Evolutionary conservation across 2,329 filamentous ascomycete genomes (phyloP).

Genomic region (Colletotrichum graminicola): DNA sequence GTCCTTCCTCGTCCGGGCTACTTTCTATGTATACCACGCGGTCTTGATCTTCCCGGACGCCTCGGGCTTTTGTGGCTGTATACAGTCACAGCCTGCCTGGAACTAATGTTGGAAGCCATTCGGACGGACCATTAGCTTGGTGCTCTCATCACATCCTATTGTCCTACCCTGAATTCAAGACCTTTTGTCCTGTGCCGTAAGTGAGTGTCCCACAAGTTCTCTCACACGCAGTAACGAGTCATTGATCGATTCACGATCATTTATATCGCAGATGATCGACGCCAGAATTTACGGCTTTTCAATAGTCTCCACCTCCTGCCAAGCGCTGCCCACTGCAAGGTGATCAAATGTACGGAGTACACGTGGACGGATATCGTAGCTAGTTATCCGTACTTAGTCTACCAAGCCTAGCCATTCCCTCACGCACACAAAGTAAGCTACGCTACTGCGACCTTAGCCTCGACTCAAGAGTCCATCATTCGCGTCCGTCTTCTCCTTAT

Average conservation of each 20-base stretch:
- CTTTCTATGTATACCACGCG: neutral
- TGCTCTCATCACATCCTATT: neutral
- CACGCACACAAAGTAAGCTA: neutral
- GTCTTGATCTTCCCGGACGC: neutral
- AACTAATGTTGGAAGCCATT: neutral
- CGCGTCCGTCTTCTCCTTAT: neutral
- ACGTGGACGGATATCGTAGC: neutral
- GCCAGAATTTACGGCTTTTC: neutral
- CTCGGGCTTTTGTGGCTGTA: neutral
- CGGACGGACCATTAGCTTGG: neutral
- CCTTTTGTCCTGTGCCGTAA: neutral
- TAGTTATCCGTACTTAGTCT: neutral
- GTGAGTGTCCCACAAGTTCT: neutral
- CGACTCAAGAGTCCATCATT: neutral
- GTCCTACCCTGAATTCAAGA: neutral
- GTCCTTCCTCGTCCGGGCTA: neutral
- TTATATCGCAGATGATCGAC: neutral
- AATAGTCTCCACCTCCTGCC: neutral
- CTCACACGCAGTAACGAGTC: neutral
- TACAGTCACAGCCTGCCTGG: neutral
- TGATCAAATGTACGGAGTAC: neutral
- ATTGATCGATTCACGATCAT: neutral
- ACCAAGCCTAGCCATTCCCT: neutral
- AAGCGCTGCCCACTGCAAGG: neutral
- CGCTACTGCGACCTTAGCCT: neutral